phyloP scores from a whole-genome alignment of 495 filamentous ascomycete genomes.

The Alectoria sarmentosa region DNA sequence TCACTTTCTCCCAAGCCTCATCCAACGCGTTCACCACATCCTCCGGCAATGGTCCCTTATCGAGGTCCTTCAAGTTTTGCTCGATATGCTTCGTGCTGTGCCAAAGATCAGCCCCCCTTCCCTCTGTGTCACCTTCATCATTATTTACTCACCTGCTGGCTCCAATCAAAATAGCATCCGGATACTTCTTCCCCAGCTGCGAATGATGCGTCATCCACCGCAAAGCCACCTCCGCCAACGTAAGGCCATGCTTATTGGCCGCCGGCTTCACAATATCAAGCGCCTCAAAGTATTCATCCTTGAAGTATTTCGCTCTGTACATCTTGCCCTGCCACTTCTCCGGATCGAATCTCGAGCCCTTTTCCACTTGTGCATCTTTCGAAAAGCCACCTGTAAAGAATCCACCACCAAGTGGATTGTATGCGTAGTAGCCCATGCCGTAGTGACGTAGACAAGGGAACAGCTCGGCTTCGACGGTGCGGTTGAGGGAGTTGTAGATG shows the following conservation, averaged over 20 bases:
- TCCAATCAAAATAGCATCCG: constrained; percentile 51
- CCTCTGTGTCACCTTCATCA: background rate
- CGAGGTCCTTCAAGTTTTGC: constrained; percentile 46
- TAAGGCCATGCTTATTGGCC: constrained; percentile 39
- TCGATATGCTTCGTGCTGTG: constrained; percentile 30
- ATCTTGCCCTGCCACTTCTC: constrained; percentile 34
- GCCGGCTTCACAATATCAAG: constrained; percentile 39
- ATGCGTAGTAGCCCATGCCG: constrained; percentile 44
- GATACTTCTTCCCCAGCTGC: constrained; percentile 32
- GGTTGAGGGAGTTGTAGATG: constrained; percentile 57
- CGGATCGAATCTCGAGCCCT: constrained; percentile 40
- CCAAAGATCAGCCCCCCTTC: background rate
- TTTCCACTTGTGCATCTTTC: constrained; percentile 31
- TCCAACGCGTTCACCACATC: constrained; percentile 48
- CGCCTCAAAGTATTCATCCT: constrained; percentile 41
- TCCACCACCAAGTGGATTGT: constrained; percentile 48
- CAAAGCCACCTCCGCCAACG: constrained; percentile 39
- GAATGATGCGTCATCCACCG: constrained; percentile 44
- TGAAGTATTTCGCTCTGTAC: constrained; percentile 40
- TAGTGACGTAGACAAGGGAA: constrained; percentile 48
- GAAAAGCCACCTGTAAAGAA: constrained; percentile 31
- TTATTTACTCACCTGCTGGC: constrained; percentile 32
- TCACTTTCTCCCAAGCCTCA: constrained; percentile 42
- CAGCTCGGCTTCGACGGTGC: constrained; percentile 43
- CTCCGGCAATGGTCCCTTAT: constrained; percentile 50